Evolutionary conservation across 345 rosid species (phyloP).

Genomic region (Eucalyptus decipiens): DNA sequence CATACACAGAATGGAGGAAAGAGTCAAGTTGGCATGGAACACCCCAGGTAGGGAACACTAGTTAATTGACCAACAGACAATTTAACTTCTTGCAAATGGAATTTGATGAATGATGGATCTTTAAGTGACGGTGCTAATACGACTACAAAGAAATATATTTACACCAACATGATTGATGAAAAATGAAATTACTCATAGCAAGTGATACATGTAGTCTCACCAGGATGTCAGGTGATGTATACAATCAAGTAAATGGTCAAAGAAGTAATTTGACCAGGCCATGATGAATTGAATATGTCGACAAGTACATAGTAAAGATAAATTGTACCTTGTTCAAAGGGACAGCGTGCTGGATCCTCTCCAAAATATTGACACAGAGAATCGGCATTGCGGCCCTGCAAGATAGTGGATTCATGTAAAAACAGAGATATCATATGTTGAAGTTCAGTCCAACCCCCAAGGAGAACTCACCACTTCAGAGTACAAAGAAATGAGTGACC

Average conservation of each 20-base stretch:
- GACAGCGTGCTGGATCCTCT: conserved; percentile 96
- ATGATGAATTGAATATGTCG: neutral
- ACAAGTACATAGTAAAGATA: neutral
- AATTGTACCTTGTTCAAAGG: conserved; percentile 87
- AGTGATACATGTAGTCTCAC: neutral
- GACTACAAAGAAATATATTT: neutral
- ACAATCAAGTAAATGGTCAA: neutral
- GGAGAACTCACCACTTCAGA: conserved; percentile 69
- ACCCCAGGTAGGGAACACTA: neutral
- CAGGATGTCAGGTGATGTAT: neutral
- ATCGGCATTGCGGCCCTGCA: conserved; percentile 96
- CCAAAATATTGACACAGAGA: conserved; percentile 91
- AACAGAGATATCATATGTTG: neutral
- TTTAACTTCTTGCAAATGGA: neutral
- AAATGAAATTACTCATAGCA: neutral
- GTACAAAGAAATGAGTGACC: conserved; percentile 64
- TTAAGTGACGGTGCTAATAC: neutral
- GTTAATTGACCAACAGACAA: neutral
- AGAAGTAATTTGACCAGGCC: neutral
- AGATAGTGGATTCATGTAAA: neutral
- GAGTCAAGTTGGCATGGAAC: neutral
- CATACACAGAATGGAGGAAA: neutral
- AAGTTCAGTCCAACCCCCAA: neutral
- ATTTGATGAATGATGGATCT: neutral
- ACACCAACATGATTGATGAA: neutral